Evolutionary conservation across 495 filamentous ascomycete genomes (phyloP), one percentile per base, ranked within the genome.

Genomic region (Barbatosphaeria neglecta): DNA sequence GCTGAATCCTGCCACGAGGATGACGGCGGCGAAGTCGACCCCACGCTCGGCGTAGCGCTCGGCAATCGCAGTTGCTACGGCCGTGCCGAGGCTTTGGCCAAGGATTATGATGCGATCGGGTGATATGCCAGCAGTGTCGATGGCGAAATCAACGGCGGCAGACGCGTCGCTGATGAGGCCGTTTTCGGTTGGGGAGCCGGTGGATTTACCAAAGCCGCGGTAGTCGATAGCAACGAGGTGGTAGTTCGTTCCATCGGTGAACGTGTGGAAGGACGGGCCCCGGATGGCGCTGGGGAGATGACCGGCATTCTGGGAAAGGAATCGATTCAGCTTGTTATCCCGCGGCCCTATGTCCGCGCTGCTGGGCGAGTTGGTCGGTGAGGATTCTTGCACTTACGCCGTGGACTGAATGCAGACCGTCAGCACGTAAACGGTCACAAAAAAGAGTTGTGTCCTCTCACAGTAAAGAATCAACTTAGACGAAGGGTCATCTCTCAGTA

Each of bases 1-100:
- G 41, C 81, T 83, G 64, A 96, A 98, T 0, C 80, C 78, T 0
- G 90, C 82, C 2, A 95, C 68, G 9, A 95, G 68, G 13, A 98
- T 68, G 0, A 94, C 68, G 28, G 84, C 86, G 0, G 59, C 84
- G 62, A 79, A 90, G 11, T 75, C 69, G 20, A 69, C 50, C 3
- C 64, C 63, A 43, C 60, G 48, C 33, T 41, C 20, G 20, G 39
- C 39, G 22, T 41, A 41, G 8, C 39, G 39, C 22, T 41, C 39
- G 44, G 37, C 45, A 2, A 86, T 75, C 19, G 74, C 86, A 28
- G 78, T 74, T 22, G 76, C 72, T 8, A 89, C 80, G 9, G 82
- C 84, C 15, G 85, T 86, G 20, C 84, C 84, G 1, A 88, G 76
- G 41, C 75, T 81, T 52, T 86, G 83, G 40, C 82, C 84, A 22